These are phyloP conservation scores for Lecanoromycetidae sp. DNA, from an alignment of 2,329 filamentous ascomycete genomes.

Conservation along the genomic window DNA sequence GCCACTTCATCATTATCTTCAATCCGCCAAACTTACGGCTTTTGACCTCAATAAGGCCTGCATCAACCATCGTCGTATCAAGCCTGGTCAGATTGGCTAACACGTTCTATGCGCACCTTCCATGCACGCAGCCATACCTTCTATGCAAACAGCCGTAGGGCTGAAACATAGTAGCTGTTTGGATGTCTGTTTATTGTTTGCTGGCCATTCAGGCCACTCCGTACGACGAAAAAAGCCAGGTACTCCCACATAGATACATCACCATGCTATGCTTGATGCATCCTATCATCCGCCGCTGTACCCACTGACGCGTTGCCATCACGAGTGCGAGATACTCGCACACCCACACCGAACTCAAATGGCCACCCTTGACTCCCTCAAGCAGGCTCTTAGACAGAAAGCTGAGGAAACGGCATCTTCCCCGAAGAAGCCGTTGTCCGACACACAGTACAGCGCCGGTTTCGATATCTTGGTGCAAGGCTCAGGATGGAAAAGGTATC, in stretches of 20 bases:
- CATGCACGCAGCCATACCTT: no score
- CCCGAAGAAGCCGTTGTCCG: conserved; percentile 30
- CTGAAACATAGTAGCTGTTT: no score
- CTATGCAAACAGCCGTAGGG: no score
- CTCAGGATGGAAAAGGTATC: conserved; percentile 31
- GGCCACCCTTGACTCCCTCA: conserved; percentile 36
- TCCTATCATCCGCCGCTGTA: no score
- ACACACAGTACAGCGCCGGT: conserved; percentile 39
- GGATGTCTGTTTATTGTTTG: no score
- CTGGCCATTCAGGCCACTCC: no score
- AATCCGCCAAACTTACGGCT: conserved; percentile 2
- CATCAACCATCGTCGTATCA: background rate
- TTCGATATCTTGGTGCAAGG: conserved; percentile 34
- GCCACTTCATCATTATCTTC: background rate
- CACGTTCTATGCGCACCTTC: no score
- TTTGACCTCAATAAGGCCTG: background rate
- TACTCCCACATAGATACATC: no score
- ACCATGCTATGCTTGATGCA: no score
- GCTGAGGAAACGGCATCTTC: conserved; percentile 20
- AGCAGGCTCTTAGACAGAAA: conserved; percentile 29
- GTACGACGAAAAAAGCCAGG: no score
- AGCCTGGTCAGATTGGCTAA: no score
- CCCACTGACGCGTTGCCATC: no score
- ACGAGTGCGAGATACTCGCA: conserved; percentile 13
- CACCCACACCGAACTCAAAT: conserved; percentile 23